Evolutionary conservation across 345 rosid species (phyloP).

Genomic region (Microthlaspi erraticum): DNA sequence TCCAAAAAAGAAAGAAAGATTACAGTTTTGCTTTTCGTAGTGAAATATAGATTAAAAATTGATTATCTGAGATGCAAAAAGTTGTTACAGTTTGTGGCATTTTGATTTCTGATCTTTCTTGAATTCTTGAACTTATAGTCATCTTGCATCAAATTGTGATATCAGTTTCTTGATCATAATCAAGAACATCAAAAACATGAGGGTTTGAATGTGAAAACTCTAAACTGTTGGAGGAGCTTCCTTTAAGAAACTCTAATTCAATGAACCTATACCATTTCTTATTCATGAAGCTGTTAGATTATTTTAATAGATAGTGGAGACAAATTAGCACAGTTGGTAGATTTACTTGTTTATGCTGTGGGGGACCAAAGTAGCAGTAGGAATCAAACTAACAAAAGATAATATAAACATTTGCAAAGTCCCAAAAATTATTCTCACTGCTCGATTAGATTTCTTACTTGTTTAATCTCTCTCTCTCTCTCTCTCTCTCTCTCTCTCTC

Average conservation of each 20-base stretch:
- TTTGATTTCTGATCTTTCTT: too few relatives aligned
- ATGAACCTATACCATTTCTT: conserved; percentile 10
- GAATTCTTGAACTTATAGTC: too few relatives aligned
- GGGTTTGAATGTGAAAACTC: conserved; percentile 1
- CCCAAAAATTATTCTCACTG: conserved; percentile 68
- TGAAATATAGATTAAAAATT: neutral
- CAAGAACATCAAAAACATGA: neutral
- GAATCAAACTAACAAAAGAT: conserved; percentile 38
- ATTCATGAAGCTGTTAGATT: neutral
- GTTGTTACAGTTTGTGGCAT: too few relatives aligned
- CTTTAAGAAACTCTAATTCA: conserved; percentile 12
- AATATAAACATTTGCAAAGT: conserved; percentile 48
- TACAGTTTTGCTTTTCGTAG: conserved; percentile 12
- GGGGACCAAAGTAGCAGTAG: conserved; percentile 42
- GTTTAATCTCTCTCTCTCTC: conserved; percentile 32
- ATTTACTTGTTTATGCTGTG: conserved; percentile 44
- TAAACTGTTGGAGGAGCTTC: conserved; percentile 19
- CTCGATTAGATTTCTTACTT: conserved; percentile 66
- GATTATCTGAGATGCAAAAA: neutral
- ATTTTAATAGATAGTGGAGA: conserved; percentile 40
- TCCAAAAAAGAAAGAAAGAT: neutral
- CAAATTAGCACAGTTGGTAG: conserved; percentile 43
- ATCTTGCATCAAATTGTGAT: neutral
- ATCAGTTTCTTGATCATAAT: conserved; percentile 17
- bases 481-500: conserved; percentile 14